phyloP scores from a whole-genome alignment of 805 yeast genomes.

The Geotrichum ghanense region DNA sequence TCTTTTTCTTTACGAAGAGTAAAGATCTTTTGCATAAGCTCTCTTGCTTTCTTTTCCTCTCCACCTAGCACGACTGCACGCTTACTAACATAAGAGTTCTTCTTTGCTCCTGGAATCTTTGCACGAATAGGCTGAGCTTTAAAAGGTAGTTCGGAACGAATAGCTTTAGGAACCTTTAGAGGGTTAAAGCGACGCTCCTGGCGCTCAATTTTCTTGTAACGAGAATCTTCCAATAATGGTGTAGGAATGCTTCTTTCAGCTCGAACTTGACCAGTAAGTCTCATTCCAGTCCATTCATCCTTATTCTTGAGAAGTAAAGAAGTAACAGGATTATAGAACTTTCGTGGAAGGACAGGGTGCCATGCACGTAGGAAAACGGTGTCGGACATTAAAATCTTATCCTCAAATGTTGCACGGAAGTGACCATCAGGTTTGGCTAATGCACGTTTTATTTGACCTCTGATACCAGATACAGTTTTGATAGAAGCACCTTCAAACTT shows the following conservation, averaged over 20 bases:
- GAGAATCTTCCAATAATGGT: constrained; percentile 42
- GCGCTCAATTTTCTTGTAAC: constrained; percentile 68
- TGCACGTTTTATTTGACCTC: constrained; percentile 96
- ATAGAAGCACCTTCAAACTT: constrained; percentile 96
- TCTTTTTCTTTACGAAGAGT: constrained; percentile 83
- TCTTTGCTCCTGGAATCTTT: constrained; percentile 74
- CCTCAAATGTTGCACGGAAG: constrained; percentile 95
- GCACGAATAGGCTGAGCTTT: constrained; percentile 65
- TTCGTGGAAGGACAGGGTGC: constrained; percentile 88
- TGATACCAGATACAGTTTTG: constrained; percentile 90
- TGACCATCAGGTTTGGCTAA: constrained; percentile 89
- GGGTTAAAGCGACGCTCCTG: constrained; percentile 77
- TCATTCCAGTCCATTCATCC: constrained; percentile 91
- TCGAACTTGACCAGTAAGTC: constrained; percentile 87
- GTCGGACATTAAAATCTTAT: constrained; percentile 75
- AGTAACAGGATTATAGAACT: constrained; percentile 92
- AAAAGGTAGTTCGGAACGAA: constrained; percentile 76
- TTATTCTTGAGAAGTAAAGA: constrained; percentile 71
- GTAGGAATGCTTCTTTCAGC: constrained; percentile 59
- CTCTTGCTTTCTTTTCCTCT: constrained; percentile 87
- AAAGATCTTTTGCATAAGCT: constrained; percentile 74
- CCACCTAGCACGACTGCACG: constrained; percentile 91
- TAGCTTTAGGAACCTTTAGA: constrained; percentile 68
- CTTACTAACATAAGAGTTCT: constrained; percentile 61
- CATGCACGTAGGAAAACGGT: constrained; percentile 85